Percentiles rank a stretch among this genome's conserved stretches.
Conservation (phyloP, 2,329 filamentous ascomycete species). For the Pseudocercospora fuligena region DNA sequence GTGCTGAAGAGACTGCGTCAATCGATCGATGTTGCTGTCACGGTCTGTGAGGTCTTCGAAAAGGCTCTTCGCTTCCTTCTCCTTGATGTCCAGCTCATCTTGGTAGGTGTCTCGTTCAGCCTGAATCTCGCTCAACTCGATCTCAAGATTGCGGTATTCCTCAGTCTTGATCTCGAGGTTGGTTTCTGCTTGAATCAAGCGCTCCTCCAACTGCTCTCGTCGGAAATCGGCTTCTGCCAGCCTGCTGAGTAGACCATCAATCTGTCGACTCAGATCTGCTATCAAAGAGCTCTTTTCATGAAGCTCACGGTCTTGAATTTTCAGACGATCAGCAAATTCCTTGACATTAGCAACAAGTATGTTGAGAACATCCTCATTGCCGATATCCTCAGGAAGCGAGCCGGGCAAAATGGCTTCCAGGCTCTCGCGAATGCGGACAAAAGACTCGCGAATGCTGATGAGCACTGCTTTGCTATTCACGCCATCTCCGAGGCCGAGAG, state of each 20-base stretch:
- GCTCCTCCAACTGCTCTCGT: constrained; percentile 43
- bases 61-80: constrained; percentile 30
- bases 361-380: constrained; percentile 46
- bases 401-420: constrained; percentile 49
- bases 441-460: constrained; percentile 47
- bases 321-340: constrained; percentile 45
- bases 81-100: constrained; percentile 32
- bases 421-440: constrained; percentile 46
- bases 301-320: constrained; percentile 41
- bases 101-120: constrained; percentile 36
- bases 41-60: constrained; percentile 40
- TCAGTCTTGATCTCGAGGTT: constrained; percentile 42
- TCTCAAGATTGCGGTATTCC: constrained; percentile 40
- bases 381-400: constrained; percentile 42
- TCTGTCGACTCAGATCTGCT: constrained; percentile 44
- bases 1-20: constrained; percentile 45
- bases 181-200: constrained; percentile 44
- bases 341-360: constrained; percentile 42
- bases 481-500: constrained; percentile 46
- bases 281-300: constrained; percentile 38
- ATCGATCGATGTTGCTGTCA: constrained; percentile 42
- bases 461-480: constrained; percentile 44
- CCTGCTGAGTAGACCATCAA: constrained; percentile 47
- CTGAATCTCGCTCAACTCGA: constrained; percentile 41
- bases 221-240: constrained; percentile 44